Evolutionary conservation across 1,139 yeast species (phyloP), one percentile per base, ranked within the genome.

Genomic region (Candida neerlandica): DNA sequence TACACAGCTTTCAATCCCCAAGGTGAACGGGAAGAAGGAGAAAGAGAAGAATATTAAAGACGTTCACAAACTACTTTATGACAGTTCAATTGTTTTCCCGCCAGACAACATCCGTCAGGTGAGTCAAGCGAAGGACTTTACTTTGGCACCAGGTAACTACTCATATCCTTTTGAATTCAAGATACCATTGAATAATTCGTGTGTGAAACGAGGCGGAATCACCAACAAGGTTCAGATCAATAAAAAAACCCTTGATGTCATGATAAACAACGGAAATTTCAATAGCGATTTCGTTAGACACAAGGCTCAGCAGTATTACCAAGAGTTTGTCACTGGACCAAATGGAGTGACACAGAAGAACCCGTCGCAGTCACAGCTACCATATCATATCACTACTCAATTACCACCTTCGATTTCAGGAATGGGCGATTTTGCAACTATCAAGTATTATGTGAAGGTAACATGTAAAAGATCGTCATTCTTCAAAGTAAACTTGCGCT

Each of bases 131-230:
- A 75, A 75, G 51, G 84, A 81, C 47, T 84, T 78, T 61, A 84
- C 89, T 0, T 66, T 85, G 50, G 74, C 82, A 1, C 81, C 87
- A 0, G 90, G 90, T 0, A 71, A 71, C 33, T 83, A 85, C 60
- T 59, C 69, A 1, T 85, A 83, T 58, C 83, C 84, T 5, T 85
- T 85, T 61, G 69, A 70, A 43, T 81, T 85, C 59, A 69, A 66
- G 52, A 66, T 85, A 39, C 89, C 90, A 0, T 61, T 77, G 52
- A 71, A 72, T 48, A 73, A 73, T 48, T 67, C 77, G 16, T 85
- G 89, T 63, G 67, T 69, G 35, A 72, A 75, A 59, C 51, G 69
- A 48, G 62, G 58, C 55, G 82, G 82, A 2, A 61, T 80, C 30
- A 65, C 79, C 23, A 73, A 76, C 59, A 69, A 67, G 57, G 63